Conservation (phyloP, 495 filamentous ascomycete genomes). For the Niebla homalea region DNA sequence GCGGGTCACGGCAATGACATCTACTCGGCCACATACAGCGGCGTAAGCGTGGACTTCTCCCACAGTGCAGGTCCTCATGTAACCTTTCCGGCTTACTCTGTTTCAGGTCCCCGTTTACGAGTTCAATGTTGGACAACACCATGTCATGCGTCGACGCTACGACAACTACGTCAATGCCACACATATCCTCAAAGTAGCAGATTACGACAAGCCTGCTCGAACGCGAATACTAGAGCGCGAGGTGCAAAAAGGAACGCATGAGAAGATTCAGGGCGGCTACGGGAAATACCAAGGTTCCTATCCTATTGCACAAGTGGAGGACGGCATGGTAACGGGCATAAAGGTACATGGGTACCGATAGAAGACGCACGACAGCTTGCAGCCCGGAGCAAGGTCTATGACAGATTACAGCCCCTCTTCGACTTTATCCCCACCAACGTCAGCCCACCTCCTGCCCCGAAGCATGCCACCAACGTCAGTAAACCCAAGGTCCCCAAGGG, state of each 20-base stretch:
- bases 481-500: constrained; percentile 53
- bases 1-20: constrained; percentile 36
- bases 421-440: constrained; percentile 73
- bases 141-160: constrained; percentile 77
- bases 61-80: background rate
- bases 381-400: constrained; percentile 68
- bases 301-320: background rate
- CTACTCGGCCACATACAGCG: constrained; percentile 88
- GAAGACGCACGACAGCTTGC: constrained; percentile 68
- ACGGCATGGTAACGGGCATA: background rate
- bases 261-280: constrained; percentile 96
- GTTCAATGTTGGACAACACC: constrained; percentile 62
- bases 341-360: constrained; percentile 93
- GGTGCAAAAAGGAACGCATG: constrained; percentile 88
- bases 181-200: constrained; percentile 82
- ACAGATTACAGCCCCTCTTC: constrained; percentile 74
- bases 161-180: constrained; percentile 95
- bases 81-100: background rate
- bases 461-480: constrained; percentile 62
- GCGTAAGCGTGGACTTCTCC: no score
- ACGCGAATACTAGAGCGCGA: constrained; percentile 92
- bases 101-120: constrained; percentile 79
- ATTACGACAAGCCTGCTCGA: constrained; percentile 77
- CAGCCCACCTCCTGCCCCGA: constrained; percentile 86
- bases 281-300: constrained; percentile 86